A percentile compares a stretch with the other conserved stretches of the same genome.
These are phyloP conservation scores for Acer negundo DNA, from an alignment of 345 rosid genomes.

Conservation along the genomic window DNA sequence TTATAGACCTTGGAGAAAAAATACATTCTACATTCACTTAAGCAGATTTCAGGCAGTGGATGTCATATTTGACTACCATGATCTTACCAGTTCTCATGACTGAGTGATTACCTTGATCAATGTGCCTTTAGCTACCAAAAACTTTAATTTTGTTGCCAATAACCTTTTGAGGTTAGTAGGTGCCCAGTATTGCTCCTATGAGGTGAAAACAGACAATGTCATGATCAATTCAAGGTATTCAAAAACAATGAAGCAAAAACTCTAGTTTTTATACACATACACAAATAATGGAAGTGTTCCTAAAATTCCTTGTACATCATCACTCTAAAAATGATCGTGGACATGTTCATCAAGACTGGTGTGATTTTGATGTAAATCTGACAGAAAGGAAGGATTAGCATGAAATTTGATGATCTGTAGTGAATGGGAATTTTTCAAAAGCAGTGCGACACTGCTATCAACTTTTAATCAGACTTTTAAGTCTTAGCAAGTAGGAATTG, in stretches of 20 bases:
- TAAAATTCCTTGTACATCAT: neutral
- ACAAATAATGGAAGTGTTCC: conserved; percentile 4
- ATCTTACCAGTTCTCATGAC: conserved; percentile 4
- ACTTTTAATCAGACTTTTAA: neutral
- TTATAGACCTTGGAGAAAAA: neutral
- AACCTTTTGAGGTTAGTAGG: conserved; percentile 75
- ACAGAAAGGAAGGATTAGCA: neutral
- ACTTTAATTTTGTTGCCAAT: conserved; percentile 73
- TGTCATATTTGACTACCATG: neutral
- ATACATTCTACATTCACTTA: neutral
- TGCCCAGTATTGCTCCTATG: conserved; percentile 74
- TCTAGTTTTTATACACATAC: neutral
- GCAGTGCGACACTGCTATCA: neutral
- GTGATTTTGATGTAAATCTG: conserved; percentile 8
- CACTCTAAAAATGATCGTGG: conserved; percentile 2
- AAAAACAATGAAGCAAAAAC: conserved; percentile 9
- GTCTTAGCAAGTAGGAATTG: neutral
- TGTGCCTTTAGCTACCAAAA: conserved; percentile 71
- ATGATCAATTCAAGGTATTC: conserved; percentile 3
- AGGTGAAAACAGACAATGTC: conserved; percentile 22
- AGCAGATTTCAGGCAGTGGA: neutral
- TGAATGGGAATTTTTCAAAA: neutral
- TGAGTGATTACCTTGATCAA: conserved; percentile 68
- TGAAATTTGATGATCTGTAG: neutral
- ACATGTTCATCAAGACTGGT: neutral